These are phyloP conservation scores for Cryptococcus neoformans DNA, from an alignment of 1,284 basidiomycete species.

Conservation along the genomic window DNA sequence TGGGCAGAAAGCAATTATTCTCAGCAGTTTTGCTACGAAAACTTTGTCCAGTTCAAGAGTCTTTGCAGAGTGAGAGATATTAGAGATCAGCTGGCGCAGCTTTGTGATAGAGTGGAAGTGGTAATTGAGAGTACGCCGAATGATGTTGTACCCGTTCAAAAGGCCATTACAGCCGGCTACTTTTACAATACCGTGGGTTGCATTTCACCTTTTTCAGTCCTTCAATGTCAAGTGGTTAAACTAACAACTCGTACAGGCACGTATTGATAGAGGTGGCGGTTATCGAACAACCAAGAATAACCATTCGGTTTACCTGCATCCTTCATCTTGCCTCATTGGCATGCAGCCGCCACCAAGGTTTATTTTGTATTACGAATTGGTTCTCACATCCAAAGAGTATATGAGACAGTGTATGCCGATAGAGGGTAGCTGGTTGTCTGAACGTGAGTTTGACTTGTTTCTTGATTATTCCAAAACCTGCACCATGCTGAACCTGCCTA, in stretches of 20 bases:
- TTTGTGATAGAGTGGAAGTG: constrained; percentile 97
- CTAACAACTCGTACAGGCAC: constrained; percentile 56
- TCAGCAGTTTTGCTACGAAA: constrained; percentile 88
- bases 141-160: constrained; percentile 90
- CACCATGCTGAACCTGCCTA: background rate
- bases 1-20: constrained; percentile 98
- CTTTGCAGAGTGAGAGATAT: constrained; percentile 92
- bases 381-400: constrained; percentile 58
- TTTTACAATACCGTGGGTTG: constrained; percentile 84
- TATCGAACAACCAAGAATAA: constrained; percentile 93
- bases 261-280: constrained; percentile 84
- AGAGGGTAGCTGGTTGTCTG: constrained; percentile 87
- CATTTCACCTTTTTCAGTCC: background rate
- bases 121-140: constrained; percentile 84
- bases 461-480: too few species aligned
- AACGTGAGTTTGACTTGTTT: constrained; percentile 60
- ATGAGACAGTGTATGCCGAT: constrained; percentile 95
- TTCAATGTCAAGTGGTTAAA: background rate
- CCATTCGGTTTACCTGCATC: constrained; percentile 94
- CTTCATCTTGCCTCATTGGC: constrained; percentile 91
- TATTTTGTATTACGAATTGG: constrained; percentile 84
- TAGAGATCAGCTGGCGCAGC: constrained; percentile 82
- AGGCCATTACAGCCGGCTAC: constrained; percentile 91
- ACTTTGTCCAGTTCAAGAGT: constrained; percentile 97
- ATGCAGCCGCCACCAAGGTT: constrained; percentile 89